phyloP scores from a whole-genome alignment of 2,329 filamentous ascomycete species.

The Aureobasidium mangrovei region DNA sequence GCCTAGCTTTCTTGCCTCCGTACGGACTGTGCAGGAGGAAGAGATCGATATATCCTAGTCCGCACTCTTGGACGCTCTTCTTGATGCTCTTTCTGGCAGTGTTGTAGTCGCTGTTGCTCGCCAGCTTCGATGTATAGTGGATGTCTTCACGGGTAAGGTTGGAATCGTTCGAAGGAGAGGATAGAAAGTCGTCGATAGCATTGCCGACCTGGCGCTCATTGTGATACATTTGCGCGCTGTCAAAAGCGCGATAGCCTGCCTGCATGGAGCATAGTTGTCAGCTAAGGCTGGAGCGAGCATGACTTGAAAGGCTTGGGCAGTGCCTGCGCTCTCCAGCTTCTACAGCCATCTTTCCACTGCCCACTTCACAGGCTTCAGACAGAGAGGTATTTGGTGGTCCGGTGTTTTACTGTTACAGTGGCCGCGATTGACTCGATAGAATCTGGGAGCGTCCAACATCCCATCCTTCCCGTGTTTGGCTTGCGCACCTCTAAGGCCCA shows the following conservation, averaged over 20 bases:
- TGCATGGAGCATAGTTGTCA: conserved; percentile 17
- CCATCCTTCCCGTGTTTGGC: too few relatives aligned
- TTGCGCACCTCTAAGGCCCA: conserved; percentile 43
- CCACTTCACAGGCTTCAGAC: too few relatives aligned
- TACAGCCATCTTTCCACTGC: too few relatives aligned
- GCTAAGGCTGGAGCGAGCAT: conserved; percentile 32
- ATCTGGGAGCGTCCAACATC: too few relatives aligned
- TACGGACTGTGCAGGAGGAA: conserved; percentile 75
- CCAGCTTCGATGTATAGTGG: conserved; percentile 74
- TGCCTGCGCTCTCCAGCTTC: too few relatives aligned
- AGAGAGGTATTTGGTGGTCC: conserved; percentile 20
- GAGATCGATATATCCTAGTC: conserved; percentile 66
- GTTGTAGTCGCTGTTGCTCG: conserved; percentile 59
- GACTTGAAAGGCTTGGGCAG: neutral
- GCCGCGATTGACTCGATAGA: too few relatives aligned
- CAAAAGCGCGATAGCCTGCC: conserved; percentile 44
- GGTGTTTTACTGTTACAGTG: too few relatives aligned
- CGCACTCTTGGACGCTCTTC: conserved; percentile 54
- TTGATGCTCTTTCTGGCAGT: conserved; percentile 57
- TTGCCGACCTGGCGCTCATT: conserved; percentile 64
- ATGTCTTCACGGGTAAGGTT: conserved; percentile 58
- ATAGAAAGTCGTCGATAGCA: conserved; percentile 53
- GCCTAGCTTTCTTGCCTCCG: conserved; percentile 57
- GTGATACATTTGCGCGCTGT: conserved; percentile 56
- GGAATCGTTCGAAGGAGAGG: conserved; percentile 36